Base-by-base conservation (phyloP, 2,329 filamentous ascomycete genomes). In the Fusarium hostae region DNA sequence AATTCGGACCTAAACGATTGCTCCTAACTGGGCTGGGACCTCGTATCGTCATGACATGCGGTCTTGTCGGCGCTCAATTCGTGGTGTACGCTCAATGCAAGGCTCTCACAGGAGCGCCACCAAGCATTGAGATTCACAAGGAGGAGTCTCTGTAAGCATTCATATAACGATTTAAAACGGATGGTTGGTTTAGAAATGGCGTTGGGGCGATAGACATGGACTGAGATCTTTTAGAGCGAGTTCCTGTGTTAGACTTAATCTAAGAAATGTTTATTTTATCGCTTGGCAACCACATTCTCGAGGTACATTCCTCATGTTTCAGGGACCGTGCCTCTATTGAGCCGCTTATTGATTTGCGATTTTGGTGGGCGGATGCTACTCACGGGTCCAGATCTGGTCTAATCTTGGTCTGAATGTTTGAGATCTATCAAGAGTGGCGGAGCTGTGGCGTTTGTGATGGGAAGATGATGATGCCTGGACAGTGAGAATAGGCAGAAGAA, bases 11-110 rank as follows among this genome's bases (percentile, higher is more conserved):
- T 6, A 84, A 81, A 75, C 78, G 85, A 12, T 69, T 88, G 68
- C 72, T 88, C 34, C 65, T 84, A 11, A 80, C 84, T 0, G 86
- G 86, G 0, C 78, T 88, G 56, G 86, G 85, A 2, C 86, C 86
- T 16, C 83, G 86, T 78, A 50, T 88, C 9, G 66, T 87, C 60
- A 88, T 88, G 86, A 87, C 86, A 2, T 87, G 85, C 58, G 85
- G 83, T 9, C 76, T 88, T 32, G 86, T 88, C 1, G 82, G 85
- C 3, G 85, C 83, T 0, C 86, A 88, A 73, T 88, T 88, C 73
- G 86, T 88, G 26, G 87, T 88, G 39, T 88, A 88, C 59, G 85
- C 85, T 5, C 85, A 87, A 74, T 87, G 85, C 79, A 88, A 88
- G 80, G 73, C 84, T 7, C 77, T 87, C 20, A 86, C 86, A 3